Percentiles rank a stretch among this genome's conserved stretches.
Conservation (phyloP, 345 rosid species). For the Eucalyptus globulus region DNA sequence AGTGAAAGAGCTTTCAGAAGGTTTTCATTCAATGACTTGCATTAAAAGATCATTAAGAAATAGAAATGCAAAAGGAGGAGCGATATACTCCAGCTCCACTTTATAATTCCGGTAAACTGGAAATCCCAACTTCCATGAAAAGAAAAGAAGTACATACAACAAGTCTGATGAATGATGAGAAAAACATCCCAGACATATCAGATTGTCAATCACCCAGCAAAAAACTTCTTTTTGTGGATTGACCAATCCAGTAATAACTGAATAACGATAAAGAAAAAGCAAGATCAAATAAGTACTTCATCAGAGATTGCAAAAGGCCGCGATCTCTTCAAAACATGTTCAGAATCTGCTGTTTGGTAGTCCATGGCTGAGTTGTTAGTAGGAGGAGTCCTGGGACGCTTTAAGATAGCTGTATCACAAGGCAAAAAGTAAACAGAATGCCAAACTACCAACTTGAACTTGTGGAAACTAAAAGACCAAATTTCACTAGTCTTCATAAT, state of each 20-base stretch:
- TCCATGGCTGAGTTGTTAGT: slow-evolving; percentile 42
- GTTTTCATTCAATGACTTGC: background rate
- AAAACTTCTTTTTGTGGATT: background rate
- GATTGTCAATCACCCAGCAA: background rate
- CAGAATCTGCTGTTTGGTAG: slow-evolving; percentile 81
- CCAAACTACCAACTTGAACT: background rate
- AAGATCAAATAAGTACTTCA: slow-evolving; percentile 31
- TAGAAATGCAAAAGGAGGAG: background rate
- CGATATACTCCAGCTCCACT: background rate
- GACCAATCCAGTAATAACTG: background rate
- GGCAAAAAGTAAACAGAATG: background rate
- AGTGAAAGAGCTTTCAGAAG: background rate
- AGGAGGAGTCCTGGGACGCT: slow-evolving; percentile 69
- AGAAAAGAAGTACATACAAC: background rate
- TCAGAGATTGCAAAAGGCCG: slow-evolving; percentile 64
- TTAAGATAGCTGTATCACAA: slow-evolving; percentile 36
- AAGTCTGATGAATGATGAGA: background rate
- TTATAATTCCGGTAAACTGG: background rate
- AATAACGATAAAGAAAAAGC: background rate
- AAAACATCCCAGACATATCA: background rate
- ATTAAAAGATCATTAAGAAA: background rate
- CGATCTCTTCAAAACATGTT: slow-evolving; percentile 57
- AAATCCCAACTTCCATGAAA: background rate
- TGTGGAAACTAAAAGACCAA: background rate
- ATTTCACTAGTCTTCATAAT: background rate